Conservation (phyloP, 495 filamentous ascomycete genomes). For the Podospora conica region DNA sequence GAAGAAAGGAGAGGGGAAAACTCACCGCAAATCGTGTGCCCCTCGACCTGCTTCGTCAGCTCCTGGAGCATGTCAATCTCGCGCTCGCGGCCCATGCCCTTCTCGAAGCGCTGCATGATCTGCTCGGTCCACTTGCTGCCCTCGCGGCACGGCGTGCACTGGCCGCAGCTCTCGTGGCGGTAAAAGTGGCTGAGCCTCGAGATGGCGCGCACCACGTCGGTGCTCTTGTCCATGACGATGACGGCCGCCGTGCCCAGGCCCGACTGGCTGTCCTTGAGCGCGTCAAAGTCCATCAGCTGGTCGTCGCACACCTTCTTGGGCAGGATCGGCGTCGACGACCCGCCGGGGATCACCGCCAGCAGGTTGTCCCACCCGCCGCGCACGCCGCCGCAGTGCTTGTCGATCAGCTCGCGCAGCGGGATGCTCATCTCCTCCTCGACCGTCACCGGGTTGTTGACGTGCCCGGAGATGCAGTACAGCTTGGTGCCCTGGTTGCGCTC, state of each 20-base stretch:
- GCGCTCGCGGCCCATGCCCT: constrained; percentile 74
- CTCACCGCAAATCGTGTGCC: constrained; percentile 92
- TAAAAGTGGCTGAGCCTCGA: constrained; percentile 92
- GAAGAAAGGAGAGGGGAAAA: constrained; percentile 9
- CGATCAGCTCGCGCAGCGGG: constrained; percentile 86
- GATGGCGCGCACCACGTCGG: constrained; percentile 91
- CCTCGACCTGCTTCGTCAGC: constrained; percentile 97
- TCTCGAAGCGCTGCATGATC: constrained; percentile 95
- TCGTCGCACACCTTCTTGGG: constrained; percentile 82
- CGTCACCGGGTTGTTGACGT: constrained; percentile 97
- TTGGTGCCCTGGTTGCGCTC: constrained; percentile 96
- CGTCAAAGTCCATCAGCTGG: constrained; percentile 98
- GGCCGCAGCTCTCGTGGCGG: constrained; percentile 95
- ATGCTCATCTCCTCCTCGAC: constrained; percentile 99
- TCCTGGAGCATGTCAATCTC: constrained; percentile 99
- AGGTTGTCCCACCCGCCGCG: constrained; percentile 97
- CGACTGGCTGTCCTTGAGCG: constrained; percentile 92
- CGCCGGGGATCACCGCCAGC: constrained; percentile 88
- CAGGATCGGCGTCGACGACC: constrained; percentile 91
- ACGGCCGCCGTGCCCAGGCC: constrained; percentile 97
- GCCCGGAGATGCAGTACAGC: constrained; percentile 96
- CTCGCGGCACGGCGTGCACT: constrained; percentile 97
- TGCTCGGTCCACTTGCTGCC: constrained; percentile 97
- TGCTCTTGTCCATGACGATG: constrained; percentile 97
- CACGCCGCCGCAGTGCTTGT: constrained; percentile 95